phyloP scores from a whole-genome alignment of 768 basidiomycete genomes.

The Chalciporus pseudorubinellus region DNA sequence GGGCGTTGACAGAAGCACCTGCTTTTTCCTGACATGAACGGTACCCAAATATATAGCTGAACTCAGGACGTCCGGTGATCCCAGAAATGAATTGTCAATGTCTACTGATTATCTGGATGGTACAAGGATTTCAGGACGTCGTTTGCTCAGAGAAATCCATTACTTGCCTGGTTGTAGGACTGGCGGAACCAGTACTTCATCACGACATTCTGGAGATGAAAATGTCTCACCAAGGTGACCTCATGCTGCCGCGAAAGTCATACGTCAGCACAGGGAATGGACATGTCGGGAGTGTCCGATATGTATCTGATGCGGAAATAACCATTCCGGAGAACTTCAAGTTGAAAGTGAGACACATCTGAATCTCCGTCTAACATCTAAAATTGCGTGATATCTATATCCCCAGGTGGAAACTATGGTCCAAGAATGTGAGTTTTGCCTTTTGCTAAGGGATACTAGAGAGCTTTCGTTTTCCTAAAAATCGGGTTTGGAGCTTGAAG shows the following conservation, averaged over 20 bases:
- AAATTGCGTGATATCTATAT: constrained; percentile 10
- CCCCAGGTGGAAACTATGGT: background rate
- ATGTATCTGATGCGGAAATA: background rate
- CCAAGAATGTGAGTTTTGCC: constrained; percentile 2
- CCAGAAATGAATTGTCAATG: background rate
- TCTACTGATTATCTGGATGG: background rate
- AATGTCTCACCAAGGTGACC: constrained; percentile 16
- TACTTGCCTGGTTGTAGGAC: too few relatives aligned
- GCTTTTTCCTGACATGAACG: background rate
- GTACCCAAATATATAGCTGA: background rate
- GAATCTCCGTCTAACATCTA: background rate
- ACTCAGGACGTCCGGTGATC: background rate
- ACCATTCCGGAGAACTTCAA: too few relatives aligned
- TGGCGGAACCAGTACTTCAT: too few relatives aligned
- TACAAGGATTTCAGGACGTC: background rate
- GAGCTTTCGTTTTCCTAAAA: too few relatives aligned
- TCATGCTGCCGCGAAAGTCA: background rate
- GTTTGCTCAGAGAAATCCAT: too few relatives aligned
- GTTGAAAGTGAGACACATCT: constrained; percentile 23
- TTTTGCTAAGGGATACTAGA: background rate
- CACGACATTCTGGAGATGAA: constrained; percentile 3
- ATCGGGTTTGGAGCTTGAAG: too few relatives aligned
- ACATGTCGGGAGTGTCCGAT: background rate
- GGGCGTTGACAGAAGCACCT: background rate
- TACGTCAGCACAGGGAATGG: too few relatives aligned